These are phyloP conservation scores for Phytophthora macrochlamydospora DNA, from an alignment of 352 stramenopile genomes.

Conservation along the genomic window DNA sequence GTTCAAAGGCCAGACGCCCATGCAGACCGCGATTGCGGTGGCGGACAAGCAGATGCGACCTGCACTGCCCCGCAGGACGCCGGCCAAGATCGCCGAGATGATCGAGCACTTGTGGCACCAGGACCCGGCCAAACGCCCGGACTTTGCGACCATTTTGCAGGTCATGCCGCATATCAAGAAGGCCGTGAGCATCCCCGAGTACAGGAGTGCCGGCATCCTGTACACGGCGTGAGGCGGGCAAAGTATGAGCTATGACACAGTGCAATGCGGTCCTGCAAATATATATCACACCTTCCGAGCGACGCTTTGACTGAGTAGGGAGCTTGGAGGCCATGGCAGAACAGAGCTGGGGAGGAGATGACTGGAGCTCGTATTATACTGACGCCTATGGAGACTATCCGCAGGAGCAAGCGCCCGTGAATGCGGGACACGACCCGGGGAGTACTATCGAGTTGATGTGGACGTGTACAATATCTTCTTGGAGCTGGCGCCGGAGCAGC, in stretches of 20 bases:
- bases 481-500: slow-evolving; percentile 36
- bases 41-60: slow-evolving; percentile 65
- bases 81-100: slow-evolving; percentile 52
- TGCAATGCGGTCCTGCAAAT: too few species aligned
- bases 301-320: not conserved
- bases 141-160: slow-evolving; percentile 58
- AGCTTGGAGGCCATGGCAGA: slow-evolving; percentile 10
- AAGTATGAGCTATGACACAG: too few species aligned
- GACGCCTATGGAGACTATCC: slow-evolving; percentile 2
- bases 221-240: slow-evolving; percentile 16
- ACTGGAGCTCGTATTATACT: not conserved
- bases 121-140: slow-evolving; percentile 48
- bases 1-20: slow-evolving; percentile 63
- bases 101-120: slow-evolving; percentile 72
- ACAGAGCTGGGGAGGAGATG: slow-evolving; percentile 8
- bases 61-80: slow-evolving; percentile 61
- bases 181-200: slow-evolving; percentile 59
- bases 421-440: slow-evolving; percentile 17
- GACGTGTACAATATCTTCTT: slow-evolving; percentile 44
- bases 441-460: slow-evolving; percentile 60
- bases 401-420: not conserved
- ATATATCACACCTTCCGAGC: too few species aligned
- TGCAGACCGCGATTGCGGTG: slow-evolving; percentile 71
- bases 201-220: slow-evolving; percentile 34
- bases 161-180: slow-evolving; percentile 55